Evolutionary conservation across 139 green algal species (phyloP), one percentile per base, ranked within the genome.

Genomic region (Picochlorum costavermella): DNA sequence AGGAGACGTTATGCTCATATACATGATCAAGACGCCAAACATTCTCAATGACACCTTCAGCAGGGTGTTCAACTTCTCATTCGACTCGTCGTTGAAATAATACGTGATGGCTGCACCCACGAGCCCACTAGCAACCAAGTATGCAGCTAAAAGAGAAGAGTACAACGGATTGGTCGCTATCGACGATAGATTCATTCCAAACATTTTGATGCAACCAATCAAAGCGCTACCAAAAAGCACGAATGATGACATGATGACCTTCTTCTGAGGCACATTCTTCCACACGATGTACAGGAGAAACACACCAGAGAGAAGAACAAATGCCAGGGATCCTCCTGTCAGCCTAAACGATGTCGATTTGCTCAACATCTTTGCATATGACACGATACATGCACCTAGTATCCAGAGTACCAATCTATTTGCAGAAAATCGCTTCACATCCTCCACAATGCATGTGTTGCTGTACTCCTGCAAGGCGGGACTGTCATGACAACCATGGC

Each of bases 61-160:
- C 25, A 82, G 85, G 45, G 56, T 87, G 51, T 79, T 81, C 2
- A 73, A 33, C 69, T 81, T 85, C 8, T 63, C 12, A 60, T 82
- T 84, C 29, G 12, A 23, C 17, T 66, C 44, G 69, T 80, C 60
- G 56, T 88, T 84, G 37, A 81, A 77, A 50, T 82, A 88, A 60
- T 88, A 87, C 3, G 82, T 88, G 10, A 85, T 26, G 6, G 64
- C 82, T 57, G 79, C 45, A 4, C 82, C 82, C 4, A 66, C 9
- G 26, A 86, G 58, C 3, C 57, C 77, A 9, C 67, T 75, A 1
- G 74, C 20, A 20, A 36, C 57, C 30, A 80, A 23, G 62, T 88
- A 88, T 0, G 25, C 58, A 26, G 70, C 64, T 8, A 65, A 56
- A n/a, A 58, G 30, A 0, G 55, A 56, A 61, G 56, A 74, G 48